These are phyloP conservation scores for Rugonectria rugulosa DNA, from an alignment of 2,329 filamentous ascomycete species.

Conservation along the genomic window DNA sequence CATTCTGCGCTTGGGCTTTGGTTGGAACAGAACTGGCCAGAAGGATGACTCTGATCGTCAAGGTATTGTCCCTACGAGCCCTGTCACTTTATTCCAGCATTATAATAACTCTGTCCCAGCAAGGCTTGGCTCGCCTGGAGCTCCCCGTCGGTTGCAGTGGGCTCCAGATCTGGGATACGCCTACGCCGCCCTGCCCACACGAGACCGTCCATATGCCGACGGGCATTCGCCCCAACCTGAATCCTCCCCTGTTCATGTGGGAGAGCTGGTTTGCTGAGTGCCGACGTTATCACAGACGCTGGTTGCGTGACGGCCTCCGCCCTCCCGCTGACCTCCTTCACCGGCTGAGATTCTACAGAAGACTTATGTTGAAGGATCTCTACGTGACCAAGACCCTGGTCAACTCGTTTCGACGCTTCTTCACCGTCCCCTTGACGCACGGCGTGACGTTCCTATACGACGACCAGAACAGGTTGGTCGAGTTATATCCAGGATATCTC, in stretches of 20 bases:
- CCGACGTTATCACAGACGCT: not conserved
- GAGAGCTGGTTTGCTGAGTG: not conserved
- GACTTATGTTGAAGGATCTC: not conserved
- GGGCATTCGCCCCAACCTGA: not conserved
- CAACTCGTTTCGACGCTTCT: not conserved
- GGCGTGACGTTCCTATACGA: not conserved
- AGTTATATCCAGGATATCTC: not conserved
- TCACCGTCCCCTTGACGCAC: not conserved
- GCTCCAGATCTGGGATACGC: constrained; percentile 11
- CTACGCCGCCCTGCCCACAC: not conserved
- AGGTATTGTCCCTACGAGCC: not conserved
- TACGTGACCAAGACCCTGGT: not conserved
- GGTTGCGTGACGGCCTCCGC: not conserved
- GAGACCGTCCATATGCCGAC: not conserved
- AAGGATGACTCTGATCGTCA: not conserved
- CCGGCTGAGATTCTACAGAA: not conserved
- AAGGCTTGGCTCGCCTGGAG: not conserved
- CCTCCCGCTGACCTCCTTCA: not conserved
- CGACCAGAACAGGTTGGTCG: not conserved
- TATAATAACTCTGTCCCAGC: not conserved
- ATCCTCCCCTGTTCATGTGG: not conserved
- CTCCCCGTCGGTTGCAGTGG: not conserved
- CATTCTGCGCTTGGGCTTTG: not conserved
- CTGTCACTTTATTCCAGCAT: not conserved
- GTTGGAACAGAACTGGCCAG: not conserved